Evolutionary conservation across 108 stramenopile species (phyloP), one percentile per base, ranked within the genome.

Genomic region (Cyclotella baltica): DNA sequence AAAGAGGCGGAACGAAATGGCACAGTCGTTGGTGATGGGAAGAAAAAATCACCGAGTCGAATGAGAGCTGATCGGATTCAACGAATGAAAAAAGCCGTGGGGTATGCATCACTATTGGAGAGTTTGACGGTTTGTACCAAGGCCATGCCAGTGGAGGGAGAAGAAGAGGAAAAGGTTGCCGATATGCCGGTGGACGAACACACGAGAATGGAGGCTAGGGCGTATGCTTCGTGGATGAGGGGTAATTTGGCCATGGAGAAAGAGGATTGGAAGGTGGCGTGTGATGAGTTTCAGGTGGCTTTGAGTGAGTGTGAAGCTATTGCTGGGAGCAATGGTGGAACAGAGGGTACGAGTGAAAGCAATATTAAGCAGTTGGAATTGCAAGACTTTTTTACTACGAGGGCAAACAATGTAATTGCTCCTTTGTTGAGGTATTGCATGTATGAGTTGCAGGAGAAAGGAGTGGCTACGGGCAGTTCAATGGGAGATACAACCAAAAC

Each of bases 221-320:
- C 91, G 2, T 94, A 94, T 50, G 84, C 78, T 36, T 71, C 78
- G 22, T 94, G 90, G 89, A 94, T 92, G 89, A 76, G 73, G n/a
- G 93, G 89, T 18, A 94, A 89, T 72, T 83, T 83, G 28, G 78
- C 78, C 0, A 47, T 79, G 38, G 78, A 79, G 43, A 25, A 47
- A 30, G 55, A 70, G 46, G 62, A 67, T 30, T 79, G 78, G 62
- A 47, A 86, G 85, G 61, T 34, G 25, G 90, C 89, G 19, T 86
- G 84, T 53, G 52, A 66, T 33, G 82, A 88, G 38, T 92, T 80
- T 80, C 86, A 83, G 34, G 52, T 55, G 51, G 89, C 90, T 27
- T 72, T 90, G 51, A 40, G 67, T 16, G 19, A 72, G 15, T 87
- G 79, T 62, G 79, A 68, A 34, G 27, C 56, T 11, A 33, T 84